phyloP scores from a whole-genome alignment of 2,329 filamentous ascomycete genomes.

The Arthrobotrys pseudoclavata region DNA sequence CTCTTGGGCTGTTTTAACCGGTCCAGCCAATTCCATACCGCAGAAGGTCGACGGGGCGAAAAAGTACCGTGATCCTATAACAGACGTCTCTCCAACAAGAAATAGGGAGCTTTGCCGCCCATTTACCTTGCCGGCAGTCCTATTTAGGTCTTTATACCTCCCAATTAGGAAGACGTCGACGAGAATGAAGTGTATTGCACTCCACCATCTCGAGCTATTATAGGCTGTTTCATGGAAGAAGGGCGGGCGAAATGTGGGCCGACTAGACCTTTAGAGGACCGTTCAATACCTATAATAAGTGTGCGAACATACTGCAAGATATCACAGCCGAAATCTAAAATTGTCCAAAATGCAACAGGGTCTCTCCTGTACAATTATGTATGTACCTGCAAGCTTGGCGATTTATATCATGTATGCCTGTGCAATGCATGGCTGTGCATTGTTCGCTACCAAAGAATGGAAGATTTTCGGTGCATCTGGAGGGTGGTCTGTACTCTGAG shows the following conservation, averaged over 20 bases:
- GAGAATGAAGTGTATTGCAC: slow-evolving; percentile 15
- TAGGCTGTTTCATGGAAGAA: slow-evolving; percentile 17
- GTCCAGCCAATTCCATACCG: slow-evolving; percentile 6
- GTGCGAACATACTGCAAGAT: background rate
- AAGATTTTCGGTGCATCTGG: slow-evolving; percentile 36
- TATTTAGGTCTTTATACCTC: background rate
- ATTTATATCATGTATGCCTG: slow-evolving; percentile 32
- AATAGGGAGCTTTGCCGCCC: slow-evolving; percentile 17
- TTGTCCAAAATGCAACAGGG: slow-evolving; percentile 23
- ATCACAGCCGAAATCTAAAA: slow-evolving; percentile 6
- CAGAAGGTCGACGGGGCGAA: background rate
- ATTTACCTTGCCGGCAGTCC: background rate
- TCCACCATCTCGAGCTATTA: slow-evolving; percentile 19
- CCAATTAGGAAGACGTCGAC: slow-evolving; percentile 2
- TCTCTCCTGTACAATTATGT: slow-evolving; percentile 6
- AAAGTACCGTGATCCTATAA: background rate
- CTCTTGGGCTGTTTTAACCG: slow-evolving; percentile 27
- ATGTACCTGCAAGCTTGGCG: slow-evolving; percentile 24
- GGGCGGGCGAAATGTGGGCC: slow-evolving; percentile 9
- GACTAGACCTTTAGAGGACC: background rate
- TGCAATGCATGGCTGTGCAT: slow-evolving; percentile 37
- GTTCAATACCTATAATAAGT: background rate
- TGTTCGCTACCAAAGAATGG: slow-evolving; percentile 55
- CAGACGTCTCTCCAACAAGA: slow-evolving; percentile 1
- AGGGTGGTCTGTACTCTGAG: slow-evolving; percentile 13